Evolutionary conservation across 768 basidiomycete genomes (phyloP).

Genomic region (Cubamyces lactineus): DNA sequence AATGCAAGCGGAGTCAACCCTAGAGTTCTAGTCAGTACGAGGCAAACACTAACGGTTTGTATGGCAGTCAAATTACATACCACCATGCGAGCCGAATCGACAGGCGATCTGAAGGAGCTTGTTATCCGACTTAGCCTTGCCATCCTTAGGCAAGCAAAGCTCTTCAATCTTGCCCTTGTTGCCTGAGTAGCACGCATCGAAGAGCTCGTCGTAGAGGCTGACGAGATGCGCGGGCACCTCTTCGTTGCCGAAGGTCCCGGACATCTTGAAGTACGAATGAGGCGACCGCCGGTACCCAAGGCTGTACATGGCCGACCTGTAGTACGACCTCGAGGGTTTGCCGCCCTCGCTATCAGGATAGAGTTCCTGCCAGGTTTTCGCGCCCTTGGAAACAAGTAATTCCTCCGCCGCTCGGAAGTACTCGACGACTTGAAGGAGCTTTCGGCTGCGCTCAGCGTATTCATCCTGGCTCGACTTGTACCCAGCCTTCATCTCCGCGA

Average conservation of each 20-base stretch:
- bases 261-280: neutral
- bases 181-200: conserved; percentile 57
- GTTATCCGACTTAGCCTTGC: conserved; percentile 26
- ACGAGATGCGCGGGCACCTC: neutral
- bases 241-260: neutral
- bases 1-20: conserved; percentile 55
- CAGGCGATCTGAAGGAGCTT: conserved; percentile 51
- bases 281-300: no score
- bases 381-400: conserved; percentile 39
- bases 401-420: conserved; percentile 40
- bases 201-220: conserved; percentile 54
- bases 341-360: conserved; percentile 35
- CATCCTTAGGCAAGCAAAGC: conserved; percentile 53
- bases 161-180: conserved; percentile 53
- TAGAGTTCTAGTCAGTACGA: conserved; percentile 21
- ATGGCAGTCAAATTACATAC: conserved; percentile 12
- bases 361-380: conserved; percentile 48
- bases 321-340: neutral
- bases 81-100: conserved; percentile 27
- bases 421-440: neutral
- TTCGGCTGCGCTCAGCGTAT: conserved; percentile 33
- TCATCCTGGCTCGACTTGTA: conserved; percentile 10
- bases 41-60: neutral
- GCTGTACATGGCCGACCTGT: neutral
- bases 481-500: neutral